Evolutionary conservation across 2,329 filamentous ascomycete species (phyloP), one percentile per base, ranked within the genome.

Genomic region (Albifimbria verrucaria): DNA sequence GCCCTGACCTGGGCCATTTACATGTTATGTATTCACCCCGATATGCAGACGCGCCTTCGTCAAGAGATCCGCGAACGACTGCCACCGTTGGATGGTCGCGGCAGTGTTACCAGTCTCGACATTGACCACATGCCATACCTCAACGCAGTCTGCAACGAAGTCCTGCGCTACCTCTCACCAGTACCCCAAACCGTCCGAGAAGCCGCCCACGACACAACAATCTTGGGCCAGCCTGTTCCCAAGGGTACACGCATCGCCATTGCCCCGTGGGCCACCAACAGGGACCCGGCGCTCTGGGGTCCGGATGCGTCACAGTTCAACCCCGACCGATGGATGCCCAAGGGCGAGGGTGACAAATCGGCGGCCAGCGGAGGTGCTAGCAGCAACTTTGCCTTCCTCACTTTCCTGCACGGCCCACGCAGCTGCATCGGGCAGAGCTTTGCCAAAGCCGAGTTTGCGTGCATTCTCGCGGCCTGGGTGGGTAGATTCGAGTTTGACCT

Each of bases 381-480:
- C 17, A 90, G 80, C 59, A 94, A 93, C 69, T 96, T 88, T 66
- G 82, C 86, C 1, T 86, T 88, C 62, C 67, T 93, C 71, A 93
- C 90, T 0, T 96, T 96, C 71, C 69, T 96, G 54, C 90, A 96
- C 66, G 92, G 92, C 0, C 91, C 92, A 2, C 77, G 92, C 50
- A 89, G 87, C 64, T 96, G 92, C 66, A 96, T 96, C 60, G 92
- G 92, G 0, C 81, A 86, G 68, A 77, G 78, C 2, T 96, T 96
- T 71, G 89, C 92, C 0, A 87, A 85, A 66, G 84, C 87, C 1
- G 93, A 97, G 75, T 89, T 96, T 70, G 90, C 90, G 9, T 93
- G 88, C 65, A 72, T 97, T 57, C 66, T 97, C 46, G 92, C 91
- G 21, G 80, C 83, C 9, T 85, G 89, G 78, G 80, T 93, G 4